Conservation (phyloP, 1,139 yeast species). For the Pichia sp. region DNA sequence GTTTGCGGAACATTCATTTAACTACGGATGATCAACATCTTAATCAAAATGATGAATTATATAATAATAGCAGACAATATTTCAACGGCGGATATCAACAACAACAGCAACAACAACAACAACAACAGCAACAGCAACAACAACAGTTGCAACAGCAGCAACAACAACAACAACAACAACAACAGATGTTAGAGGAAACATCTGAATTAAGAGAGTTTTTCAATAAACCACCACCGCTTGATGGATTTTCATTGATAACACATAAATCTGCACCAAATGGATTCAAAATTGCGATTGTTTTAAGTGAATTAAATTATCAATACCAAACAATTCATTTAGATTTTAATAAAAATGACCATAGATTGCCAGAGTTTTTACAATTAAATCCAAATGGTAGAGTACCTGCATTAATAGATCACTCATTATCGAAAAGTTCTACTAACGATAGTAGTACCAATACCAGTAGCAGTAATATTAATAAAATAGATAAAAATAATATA, state of each 20-base stretch:
- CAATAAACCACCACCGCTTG: slow-evolving; percentile 56
- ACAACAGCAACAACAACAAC: slow-evolving; percentile 5
- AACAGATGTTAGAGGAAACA: slow-evolving; percentile 6
- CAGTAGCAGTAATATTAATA: slow-evolving; percentile 26
- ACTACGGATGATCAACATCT: slow-evolving; percentile 8
- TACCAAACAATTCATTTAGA: slow-evolving; percentile 84
- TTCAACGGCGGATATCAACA: neutral
- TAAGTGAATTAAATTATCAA: slow-evolving; percentile 73
- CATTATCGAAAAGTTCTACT: slow-evolving; percentile 15
- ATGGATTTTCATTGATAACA: slow-evolving; percentile 81
- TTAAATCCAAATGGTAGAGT: slow-evolving; percentile 93
- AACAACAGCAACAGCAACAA: slow-evolving; percentile 1
- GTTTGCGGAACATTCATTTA: slow-evolving; percentile 23
- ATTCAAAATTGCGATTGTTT: slow-evolving; percentile 86
- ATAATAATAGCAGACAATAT: slow-evolving; percentile 2
- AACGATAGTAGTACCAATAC: neutral
- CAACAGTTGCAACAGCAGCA: slow-evolving; percentile 3
- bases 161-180: neutral
- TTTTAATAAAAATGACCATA: slow-evolving; percentile 82
- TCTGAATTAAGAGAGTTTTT: slow-evolving; percentile 63
- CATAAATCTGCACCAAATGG: slow-evolving; percentile 96
- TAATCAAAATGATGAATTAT: slow-evolving; percentile 6
- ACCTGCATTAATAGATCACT: slow-evolving; percentile 89
- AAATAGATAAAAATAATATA: slow-evolving; percentile 1
- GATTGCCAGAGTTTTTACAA: slow-evolving; percentile 87